phyloP scores from a whole-genome alignment of 2,329 filamentous ascomycete genomes.

The Xylaria sp. region DNA sequence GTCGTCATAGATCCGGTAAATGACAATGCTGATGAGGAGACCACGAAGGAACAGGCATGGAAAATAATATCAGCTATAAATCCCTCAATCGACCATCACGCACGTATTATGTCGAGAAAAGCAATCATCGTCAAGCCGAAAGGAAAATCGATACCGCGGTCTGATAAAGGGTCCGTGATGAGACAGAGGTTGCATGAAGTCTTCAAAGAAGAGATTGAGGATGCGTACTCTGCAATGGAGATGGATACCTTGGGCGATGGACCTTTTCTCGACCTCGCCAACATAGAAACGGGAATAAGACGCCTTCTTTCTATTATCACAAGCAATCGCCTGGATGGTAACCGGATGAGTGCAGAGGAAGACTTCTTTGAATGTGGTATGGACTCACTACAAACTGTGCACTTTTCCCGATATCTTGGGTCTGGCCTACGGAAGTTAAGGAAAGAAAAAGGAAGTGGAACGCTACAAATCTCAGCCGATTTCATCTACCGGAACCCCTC shows the following conservation, averaged over 20 bases:
- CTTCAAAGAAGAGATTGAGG: slow-evolving; percentile 39
- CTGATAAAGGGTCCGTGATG: slow-evolving; percentile 40
- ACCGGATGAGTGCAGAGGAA: slow-evolving; percentile 31
- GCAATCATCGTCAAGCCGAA: slow-evolving; percentile 35
- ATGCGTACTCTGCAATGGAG: slow-evolving; percentile 40
- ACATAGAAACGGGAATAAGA: slow-evolving; percentile 32
- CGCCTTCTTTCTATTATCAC: slow-evolving; percentile 26
- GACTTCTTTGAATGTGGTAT: slow-evolving; percentile 48
- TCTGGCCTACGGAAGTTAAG: slow-evolving; percentile 4
- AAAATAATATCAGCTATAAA: slow-evolving; percentile 27
- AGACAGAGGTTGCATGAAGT: slow-evolving; percentile 30
- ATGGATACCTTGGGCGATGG: slow-evolving; percentile 4
- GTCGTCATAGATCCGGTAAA: slow-evolving; percentile 34
- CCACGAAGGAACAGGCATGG: slow-evolving; percentile 29
- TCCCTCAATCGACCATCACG: slow-evolving; percentile 35
- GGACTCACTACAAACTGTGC: slow-evolving; percentile 48
- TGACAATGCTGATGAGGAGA: not conserved
- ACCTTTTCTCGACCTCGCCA: slow-evolving; percentile 18
- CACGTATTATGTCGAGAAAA: slow-evolving; percentile 32
- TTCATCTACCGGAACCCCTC: slow-evolving; percentile 38
- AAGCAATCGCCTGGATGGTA: slow-evolving; percentile 27
- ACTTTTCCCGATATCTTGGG: slow-evolving; percentile 37
- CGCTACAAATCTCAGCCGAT: slow-evolving; percentile 23
- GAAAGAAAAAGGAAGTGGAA: not conserved
- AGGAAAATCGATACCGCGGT: slow-evolving; percentile 34